These are phyloP conservation scores for Maudiozyma turicensis DNA, from an alignment of 805 yeast genomes.

Conservation along the genomic window DNA sequence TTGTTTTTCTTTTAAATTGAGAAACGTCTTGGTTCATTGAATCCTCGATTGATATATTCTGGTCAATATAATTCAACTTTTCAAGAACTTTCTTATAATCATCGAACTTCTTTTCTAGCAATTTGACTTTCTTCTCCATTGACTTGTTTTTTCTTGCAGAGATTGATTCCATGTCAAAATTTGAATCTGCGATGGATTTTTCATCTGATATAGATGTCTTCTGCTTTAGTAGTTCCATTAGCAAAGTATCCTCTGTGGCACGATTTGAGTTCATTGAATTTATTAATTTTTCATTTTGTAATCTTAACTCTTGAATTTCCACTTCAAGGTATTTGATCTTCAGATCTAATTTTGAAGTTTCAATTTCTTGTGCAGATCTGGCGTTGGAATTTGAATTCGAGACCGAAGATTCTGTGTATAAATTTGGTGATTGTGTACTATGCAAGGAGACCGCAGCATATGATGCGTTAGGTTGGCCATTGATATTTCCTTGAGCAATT, in stretches of 20 bases:
- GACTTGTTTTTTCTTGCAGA: constrained; percentile 4
- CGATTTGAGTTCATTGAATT: constrained; percentile 21
- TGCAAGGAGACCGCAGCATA: neutral
- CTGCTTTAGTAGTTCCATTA: constrained; percentile 7
- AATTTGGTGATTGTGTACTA: neutral
- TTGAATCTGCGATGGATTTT: neutral
- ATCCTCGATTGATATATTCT: neutral
- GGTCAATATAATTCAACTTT: constrained; percentile 6
- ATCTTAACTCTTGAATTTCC: constrained; percentile 25
- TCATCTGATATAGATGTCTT: neutral
- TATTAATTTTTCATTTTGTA: constrained; percentile 27
- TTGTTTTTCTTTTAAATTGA: neutral
- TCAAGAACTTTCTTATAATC: constrained; percentile 20
- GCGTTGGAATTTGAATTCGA: neutral
- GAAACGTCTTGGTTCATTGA: neutral
- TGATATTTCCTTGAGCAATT: neutral
- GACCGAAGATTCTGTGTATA: neutral
- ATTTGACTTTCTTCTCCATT: constrained; percentile 21
- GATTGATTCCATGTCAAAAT: neutral
- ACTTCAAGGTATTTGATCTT: constrained; percentile 27
- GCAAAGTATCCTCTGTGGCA: constrained; percentile 19
- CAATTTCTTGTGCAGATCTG: constrained; percentile 5
- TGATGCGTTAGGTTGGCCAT: neutral
- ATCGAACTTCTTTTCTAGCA: constrained; percentile 24
- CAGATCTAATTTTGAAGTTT: constrained; percentile 16